A percentile compares a stretch with the other conserved stretches of the same genome.
phyloP scores from a whole-genome alignment of 2,329 filamentous ascomycete genomes.

The Falciphora oryzae region DNA sequence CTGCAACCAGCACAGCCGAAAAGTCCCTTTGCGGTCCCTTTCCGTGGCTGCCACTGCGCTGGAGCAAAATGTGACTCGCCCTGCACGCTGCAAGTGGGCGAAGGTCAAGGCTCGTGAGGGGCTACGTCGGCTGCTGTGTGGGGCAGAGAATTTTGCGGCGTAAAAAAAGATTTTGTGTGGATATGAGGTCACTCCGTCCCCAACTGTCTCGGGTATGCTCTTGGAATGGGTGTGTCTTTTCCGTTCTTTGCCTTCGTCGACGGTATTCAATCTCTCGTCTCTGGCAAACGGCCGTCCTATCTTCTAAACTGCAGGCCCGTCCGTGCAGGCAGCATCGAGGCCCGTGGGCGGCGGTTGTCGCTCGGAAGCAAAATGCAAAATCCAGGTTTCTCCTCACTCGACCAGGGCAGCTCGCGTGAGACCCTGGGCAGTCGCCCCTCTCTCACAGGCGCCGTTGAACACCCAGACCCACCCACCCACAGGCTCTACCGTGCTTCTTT shows the following conservation, averaged over 20 bases:
- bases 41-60: neutral
- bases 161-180: constrained; percentile 7
- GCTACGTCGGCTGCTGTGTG: neutral
- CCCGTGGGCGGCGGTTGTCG: neutral
- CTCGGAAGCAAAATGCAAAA: neutral
- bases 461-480: neutral
- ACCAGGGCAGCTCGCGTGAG: neutral
- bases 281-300: neutral
- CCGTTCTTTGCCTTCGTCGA: neutral
- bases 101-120: neutral
- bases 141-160: constrained; percentile 10
- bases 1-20: neutral
- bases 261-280: constrained; percentile 1
- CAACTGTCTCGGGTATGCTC: too few relatives aligned
- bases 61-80: neutral
- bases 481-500: neutral
- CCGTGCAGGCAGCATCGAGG: neutral
- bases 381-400: neutral
- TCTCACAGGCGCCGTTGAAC: neutral
- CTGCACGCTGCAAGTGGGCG: too few relatives aligned
- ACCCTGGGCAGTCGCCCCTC: neutral
- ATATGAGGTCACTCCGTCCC: constrained; percentile 5
- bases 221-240: neutral
- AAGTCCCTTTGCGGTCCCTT: neutral
- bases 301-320: too few relatives aligned